Percentiles rank a stretch among this genome's conserved stretches.
These are phyloP conservation scores for Malus sieversii DNA, from an alignment of 306 rosid species.

Conservation along the genomic window DNA sequence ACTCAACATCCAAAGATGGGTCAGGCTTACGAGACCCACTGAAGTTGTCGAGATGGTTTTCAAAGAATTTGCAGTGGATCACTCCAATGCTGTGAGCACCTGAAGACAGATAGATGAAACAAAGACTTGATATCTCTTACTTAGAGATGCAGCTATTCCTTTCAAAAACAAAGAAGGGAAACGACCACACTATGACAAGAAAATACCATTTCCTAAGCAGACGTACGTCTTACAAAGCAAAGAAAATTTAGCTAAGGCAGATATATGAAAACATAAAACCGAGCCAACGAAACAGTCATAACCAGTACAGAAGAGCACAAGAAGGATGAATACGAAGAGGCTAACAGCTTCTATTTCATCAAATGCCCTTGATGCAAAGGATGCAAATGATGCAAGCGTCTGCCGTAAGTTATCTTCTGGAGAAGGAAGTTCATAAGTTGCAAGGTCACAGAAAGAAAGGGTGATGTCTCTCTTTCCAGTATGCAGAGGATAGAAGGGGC, in stretches of 20 bases:
- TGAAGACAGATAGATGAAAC: not conserved
- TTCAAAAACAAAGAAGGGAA: no score
- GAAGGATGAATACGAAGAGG: conserved; percentile 11
- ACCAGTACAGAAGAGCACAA: no score
- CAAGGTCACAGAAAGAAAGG: not conserved
- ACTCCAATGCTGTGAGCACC: conserved; percentile 36
- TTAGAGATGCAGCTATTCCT: no score
- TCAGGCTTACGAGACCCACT: conserved; percentile 28
- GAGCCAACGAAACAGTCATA: no score
- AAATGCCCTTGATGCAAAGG: conserved; percentile 32
- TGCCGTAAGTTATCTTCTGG: not conserved
- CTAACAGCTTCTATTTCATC: conserved; percentile 32
- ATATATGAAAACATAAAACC: no score
- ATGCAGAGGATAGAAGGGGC: no score
- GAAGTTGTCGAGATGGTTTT: conserved; percentile 29
- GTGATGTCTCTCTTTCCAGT: not conserved
- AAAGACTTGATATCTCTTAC: not conserved
- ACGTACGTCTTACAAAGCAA: no score
- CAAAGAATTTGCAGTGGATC: conserved; percentile 30
- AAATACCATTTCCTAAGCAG: no score
- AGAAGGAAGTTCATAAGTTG: not conserved
- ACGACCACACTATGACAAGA: no score
- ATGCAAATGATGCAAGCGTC: conserved; percentile 7
- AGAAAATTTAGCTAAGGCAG: no score
- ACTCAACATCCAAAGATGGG: conserved; percentile 29